Percentiles rank a stretch among this genome's conserved stretches.
phyloP scores from a whole-genome alignment of 2,329 filamentous ascomycete species.

The Stachybotrys echinatus region DNA sequence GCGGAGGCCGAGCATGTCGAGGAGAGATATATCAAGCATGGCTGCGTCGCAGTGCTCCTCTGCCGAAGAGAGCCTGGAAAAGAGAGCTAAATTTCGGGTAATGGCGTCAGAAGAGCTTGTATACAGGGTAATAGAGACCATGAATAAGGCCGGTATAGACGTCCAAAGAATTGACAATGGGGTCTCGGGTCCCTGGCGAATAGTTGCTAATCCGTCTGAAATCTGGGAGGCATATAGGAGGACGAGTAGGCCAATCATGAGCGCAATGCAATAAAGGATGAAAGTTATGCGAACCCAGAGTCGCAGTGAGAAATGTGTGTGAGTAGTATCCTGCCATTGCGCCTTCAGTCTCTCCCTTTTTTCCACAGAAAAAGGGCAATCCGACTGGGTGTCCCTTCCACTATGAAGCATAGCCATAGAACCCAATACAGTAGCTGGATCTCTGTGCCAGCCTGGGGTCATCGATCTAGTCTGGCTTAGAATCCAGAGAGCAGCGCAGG shows the following conservation, averaged over 20 bases:
- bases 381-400: no score
- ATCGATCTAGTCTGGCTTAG: neutral
- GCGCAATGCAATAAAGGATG: neutral
- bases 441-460: neutral
- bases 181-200: no score
- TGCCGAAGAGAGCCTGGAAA: no score
- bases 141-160: neutral
- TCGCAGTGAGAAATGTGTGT: neutral
- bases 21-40: neutral
- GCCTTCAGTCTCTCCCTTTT: neutral
- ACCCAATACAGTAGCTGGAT: conserved; percentile 1
- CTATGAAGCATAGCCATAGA: neutral
- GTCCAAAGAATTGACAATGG: no score
- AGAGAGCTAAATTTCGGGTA: no score
- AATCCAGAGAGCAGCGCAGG: neutral
- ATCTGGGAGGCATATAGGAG: neutral
- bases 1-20: neutral
- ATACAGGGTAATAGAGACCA: neutral
- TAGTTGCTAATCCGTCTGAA: neutral
- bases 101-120: no score
- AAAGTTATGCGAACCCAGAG: neutral
- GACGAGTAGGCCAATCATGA: neutral
- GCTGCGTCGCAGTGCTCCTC: no score
- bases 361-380: no score
- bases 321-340: neutral